Evolutionary conservation across 1,139 yeast species (phyloP).

Genomic region (Spathaspora jeffriesii): DNA sequence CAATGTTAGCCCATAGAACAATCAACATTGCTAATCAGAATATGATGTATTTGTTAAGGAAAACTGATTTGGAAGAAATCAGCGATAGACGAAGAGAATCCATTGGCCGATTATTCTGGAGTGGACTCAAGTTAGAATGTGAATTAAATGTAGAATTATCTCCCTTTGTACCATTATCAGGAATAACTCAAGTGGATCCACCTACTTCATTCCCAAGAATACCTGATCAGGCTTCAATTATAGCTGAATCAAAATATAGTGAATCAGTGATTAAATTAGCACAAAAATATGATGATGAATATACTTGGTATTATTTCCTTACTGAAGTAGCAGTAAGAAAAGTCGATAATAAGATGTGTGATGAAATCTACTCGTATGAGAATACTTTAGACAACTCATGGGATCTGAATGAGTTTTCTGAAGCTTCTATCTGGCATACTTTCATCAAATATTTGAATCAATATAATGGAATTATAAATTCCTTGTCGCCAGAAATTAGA

Average conservation of each 20-base stretch:
- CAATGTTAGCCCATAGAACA: slow-evolving; percentile 36
- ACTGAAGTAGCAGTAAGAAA: slow-evolving; percentile 52
- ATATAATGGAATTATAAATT: slow-evolving; percentile 41
- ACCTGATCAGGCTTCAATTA: slow-evolving; percentile 28
- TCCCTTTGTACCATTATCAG: slow-evolving; percentile 43
- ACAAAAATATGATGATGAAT: slow-evolving; percentile 33
- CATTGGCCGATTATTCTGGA: slow-evolving; percentile 38
- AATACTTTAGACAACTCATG: slow-evolving; percentile 17
- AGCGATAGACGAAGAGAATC: slow-evolving; percentile 10
- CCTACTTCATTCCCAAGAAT: slow-evolving; percentile 44
- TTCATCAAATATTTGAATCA: slow-evolving; percentile 38
- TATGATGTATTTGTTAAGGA: slow-evolving; percentile 33
- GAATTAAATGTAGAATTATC: slow-evolving; percentile 46
- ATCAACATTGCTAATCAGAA: slow-evolving; percentile 33
- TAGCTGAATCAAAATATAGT: slow-evolving; percentile 21
- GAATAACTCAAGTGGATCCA: slow-evolving; percentile 40
- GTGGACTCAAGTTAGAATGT: slow-evolving; percentile 46
- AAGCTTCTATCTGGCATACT: slow-evolving; percentile 27
- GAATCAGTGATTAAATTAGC: slow-evolving; percentile 30
- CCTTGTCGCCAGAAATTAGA: slow-evolving; percentile 34
- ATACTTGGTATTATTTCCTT: slow-evolving; percentile 48
- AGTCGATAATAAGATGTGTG: slow-evolving; percentile 44
- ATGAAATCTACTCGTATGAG: slow-evolving; percentile 33
- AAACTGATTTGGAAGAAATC: slow-evolving; percentile 9
- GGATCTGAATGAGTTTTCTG: slow-evolving; percentile 28